phyloP scores from a whole-genome alignment of 177 flowering plant genomes.

The Tripterygium wilfordii region DNA sequence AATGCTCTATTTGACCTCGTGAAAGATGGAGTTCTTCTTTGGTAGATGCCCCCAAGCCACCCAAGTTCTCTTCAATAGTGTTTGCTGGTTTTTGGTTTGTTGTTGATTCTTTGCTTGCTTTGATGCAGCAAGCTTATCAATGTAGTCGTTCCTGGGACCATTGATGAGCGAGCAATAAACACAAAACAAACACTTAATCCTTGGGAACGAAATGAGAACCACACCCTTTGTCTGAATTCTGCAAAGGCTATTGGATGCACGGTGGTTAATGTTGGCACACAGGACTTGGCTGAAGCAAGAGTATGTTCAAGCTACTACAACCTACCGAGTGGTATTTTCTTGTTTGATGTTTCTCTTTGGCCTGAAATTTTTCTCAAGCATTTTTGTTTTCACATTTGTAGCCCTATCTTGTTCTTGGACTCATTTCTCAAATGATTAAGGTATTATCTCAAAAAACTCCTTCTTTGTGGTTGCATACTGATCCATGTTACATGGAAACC shows the following conservation, averaged over 20 bases:
- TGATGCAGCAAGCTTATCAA: slow-evolving; percentile 85
- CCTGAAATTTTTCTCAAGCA: too few relatives aligned
- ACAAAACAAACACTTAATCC: slow-evolving; percentile 73
- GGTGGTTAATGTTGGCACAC: slow-evolving; percentile 89
- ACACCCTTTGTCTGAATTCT: slow-evolving; percentile 90
- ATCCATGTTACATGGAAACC: too few relatives aligned
- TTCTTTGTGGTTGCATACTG: too few relatives aligned
- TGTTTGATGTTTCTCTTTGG: too few relatives aligned
- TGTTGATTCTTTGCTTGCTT: slow-evolving; percentile 17
- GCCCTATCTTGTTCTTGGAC: too few relatives aligned
- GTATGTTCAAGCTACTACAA: too few relatives aligned
- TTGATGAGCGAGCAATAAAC: slow-evolving; percentile 91
- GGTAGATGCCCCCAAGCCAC: slow-evolving; percentile 30
- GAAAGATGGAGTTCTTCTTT: slow-evolving; percentile 90
- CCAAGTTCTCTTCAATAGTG: background rate
- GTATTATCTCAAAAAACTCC: slow-evolving; percentile 23
- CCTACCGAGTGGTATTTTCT: too few relatives aligned
- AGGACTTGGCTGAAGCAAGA: slow-evolving; percentile 81
- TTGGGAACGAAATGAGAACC: slow-evolving; percentile 97
- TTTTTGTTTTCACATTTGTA: too few relatives aligned
- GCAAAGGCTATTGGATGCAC: slow-evolving; percentile 98
- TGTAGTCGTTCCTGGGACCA: slow-evolving; percentile 92
- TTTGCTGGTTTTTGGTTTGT: background rate
- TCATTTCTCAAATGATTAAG: slow-evolving; percentile 93
- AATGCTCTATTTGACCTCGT: slow-evolving; percentile 69